A percentile compares a stretch with the other conserved stretches of the same genome.
phyloP scores from a whole-genome alignment of 805 yeast species.

The Maudiozyma serrabonitensis region DNA sequence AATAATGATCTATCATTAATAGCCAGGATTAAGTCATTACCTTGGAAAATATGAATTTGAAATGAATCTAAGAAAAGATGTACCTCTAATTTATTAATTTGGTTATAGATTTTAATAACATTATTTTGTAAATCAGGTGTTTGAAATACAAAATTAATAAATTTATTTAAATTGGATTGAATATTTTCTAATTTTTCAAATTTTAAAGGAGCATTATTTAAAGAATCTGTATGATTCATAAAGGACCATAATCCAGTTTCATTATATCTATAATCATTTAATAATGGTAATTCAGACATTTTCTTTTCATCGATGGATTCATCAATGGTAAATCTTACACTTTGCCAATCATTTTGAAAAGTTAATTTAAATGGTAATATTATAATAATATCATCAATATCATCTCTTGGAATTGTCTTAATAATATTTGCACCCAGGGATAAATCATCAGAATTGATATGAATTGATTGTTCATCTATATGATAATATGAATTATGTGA shows the following conservation, averaged over 20 bases:
- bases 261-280: constrained; percentile 45
- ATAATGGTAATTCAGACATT: constrained; percentile 4
- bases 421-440: constrained; percentile 36
- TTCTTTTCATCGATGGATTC: constrained; percentile 32
- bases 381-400: constrained; percentile 29
- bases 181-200: constrained; percentile 1
- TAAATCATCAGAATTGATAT: constrained; percentile 9
- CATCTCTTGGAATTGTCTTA: constrained; percentile 32
- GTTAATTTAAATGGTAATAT: constrained; percentile 49
- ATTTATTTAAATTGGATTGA: constrained; percentile 5
- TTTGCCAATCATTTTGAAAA: constrained; percentile 41
- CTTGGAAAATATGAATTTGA: constrained; percentile 32
- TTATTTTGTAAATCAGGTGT: constrained; percentile 4
- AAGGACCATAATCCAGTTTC: constrained; percentile 56
- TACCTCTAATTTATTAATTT: constrained; percentile 31
- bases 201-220: not conserved
- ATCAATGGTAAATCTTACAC: constrained; percentile 54
- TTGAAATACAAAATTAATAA: constrained; percentile 10
- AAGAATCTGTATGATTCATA: constrained; percentile 6
- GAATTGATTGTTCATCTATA: constrained; percentile 31
- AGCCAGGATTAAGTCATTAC: constrained; percentile 39
- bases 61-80: constrained; percentile 27
- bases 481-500: constrained; percentile 33
- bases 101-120: constrained; percentile 1
- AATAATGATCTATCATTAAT: constrained; percentile 63